phyloP scores from a whole-genome alignment of 176 grass and related monocot genomes.

The Olyra latifolia region DNA sequence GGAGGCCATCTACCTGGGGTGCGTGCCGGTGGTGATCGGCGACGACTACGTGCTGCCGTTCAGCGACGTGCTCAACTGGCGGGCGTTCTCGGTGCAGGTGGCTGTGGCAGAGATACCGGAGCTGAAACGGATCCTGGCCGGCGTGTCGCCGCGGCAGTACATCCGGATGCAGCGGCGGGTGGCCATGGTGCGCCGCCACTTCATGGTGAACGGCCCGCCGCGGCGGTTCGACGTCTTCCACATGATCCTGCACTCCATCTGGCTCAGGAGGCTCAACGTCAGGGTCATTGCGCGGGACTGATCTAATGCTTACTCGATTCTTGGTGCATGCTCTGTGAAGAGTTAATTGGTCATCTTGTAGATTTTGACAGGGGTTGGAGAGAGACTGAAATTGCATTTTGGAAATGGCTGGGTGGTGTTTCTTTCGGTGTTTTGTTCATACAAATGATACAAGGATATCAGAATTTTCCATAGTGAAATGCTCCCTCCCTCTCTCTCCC shows the following conservation, averaged over 20 bases:
- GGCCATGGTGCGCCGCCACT: conserved; percentile 52
- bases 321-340: not conserved
- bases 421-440: too few species aligned
- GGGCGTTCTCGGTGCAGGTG: conserved; percentile 65
- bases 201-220: conserved; percentile 57
- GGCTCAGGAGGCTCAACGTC: conserved; percentile 85
- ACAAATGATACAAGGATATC: too few species aligned
- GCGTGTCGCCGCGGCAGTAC: conserved; percentile 66
- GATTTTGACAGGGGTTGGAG: not conserved
- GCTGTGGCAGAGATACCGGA: conserved; percentile 60
- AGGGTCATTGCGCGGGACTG: conserved; percentile 23
- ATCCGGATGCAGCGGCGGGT: conserved; percentile 72
- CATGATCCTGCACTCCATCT: conserved; percentile 87
- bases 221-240: conserved; percentile 71
- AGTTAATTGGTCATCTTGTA: not conserved
- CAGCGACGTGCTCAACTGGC: conserved; percentile 80
- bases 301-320: not conserved
- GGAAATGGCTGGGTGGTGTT: not conserved
- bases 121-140: conserved; percentile 53
- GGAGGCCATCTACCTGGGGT: conserved; percentile 84
- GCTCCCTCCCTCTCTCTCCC: too few species aligned
- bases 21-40: conserved; percentile 79
- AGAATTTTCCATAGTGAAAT: too few species aligned
- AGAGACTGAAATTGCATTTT: not conserved
- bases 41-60: conserved; percentile 76